Conservation (phyloP, 2,329 filamentous ascomycete species). For the Colletotrichum sp. region DNA sequence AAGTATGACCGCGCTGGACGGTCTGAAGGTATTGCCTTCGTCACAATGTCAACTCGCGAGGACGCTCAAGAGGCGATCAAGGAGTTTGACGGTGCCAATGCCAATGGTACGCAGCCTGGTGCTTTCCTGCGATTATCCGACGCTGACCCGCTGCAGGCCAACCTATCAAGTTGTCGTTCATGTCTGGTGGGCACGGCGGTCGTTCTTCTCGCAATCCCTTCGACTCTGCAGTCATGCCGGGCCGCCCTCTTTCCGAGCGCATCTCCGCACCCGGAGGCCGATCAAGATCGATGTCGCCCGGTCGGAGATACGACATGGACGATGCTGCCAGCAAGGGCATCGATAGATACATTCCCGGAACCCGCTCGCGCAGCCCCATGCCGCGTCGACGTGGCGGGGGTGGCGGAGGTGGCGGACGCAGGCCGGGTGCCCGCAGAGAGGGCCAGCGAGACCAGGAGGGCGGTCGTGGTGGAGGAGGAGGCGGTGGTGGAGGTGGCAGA, state of each 20-base stretch:
- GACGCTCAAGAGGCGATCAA: constrained; percentile 78
- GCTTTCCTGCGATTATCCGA: background rate
- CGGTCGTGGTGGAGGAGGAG: constrained; percentile 42
- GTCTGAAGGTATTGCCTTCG: constrained; percentile 83
- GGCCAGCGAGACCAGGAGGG: constrained; percentile 39
- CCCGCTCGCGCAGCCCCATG: constrained; percentile 63
- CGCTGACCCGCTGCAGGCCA: constrained; percentile 57
- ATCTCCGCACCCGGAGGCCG: constrained; percentile 61
- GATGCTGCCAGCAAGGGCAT: constrained; percentile 71
- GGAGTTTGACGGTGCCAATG: constrained; percentile 90
- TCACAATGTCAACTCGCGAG: constrained; percentile 74
- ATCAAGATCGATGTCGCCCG: constrained; percentile 67
- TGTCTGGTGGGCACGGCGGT: constrained; percentile 55
- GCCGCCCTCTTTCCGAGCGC: constrained; percentile 64
- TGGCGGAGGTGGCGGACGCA: constrained; percentile 49
- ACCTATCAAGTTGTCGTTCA: constrained; percentile 76
- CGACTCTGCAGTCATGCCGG: constrained; percentile 59
- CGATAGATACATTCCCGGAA: constrained; percentile 79
- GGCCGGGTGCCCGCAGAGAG: constrained; percentile 55
- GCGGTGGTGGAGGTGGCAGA: background rate
- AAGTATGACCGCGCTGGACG: constrained; percentile 88
- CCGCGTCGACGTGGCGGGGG: constrained; percentile 52
- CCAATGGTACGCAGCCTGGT: constrained; percentile 65
- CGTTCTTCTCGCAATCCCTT: constrained; percentile 55
- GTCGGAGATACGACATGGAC: constrained; percentile 53